phyloP scores from a whole-genome alignment of 371 early-diverging fungal species.

The Apophysomyces variabilis region DNA sequence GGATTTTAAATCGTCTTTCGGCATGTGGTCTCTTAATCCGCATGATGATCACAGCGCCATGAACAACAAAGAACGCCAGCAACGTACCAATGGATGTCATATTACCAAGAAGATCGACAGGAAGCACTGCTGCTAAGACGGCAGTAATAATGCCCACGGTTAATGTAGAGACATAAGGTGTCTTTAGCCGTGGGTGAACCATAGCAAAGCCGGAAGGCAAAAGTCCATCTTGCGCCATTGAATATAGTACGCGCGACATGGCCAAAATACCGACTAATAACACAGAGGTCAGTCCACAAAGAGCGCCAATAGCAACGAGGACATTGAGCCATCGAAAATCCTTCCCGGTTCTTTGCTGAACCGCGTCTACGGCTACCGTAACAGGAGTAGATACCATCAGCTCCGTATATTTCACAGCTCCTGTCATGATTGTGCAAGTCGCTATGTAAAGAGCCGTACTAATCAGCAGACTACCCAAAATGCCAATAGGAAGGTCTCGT shows the following conservation, averaged over 20 bases:
- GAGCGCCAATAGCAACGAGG: slow-evolving; percentile 76
- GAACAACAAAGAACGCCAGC: slow-evolving; percentile 85
- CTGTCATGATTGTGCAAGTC: slow-evolving; percentile 74
- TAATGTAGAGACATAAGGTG: slow-evolving; percentile 76
- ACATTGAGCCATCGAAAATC: slow-evolving; percentile 68
- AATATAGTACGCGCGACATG: slow-evolving; percentile 87
- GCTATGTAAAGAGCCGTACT: slow-evolving; percentile 82
- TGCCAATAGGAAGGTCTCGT: slow-evolving; percentile 87
- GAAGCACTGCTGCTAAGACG: slow-evolving; percentile 73
- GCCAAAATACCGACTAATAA: slow-evolving; percentile 76
- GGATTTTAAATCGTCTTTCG: slow-evolving; percentile 79
- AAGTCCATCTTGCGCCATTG: slow-evolving; percentile 89
- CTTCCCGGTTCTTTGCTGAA: slow-evolving; percentile 47
- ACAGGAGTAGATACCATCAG: slow-evolving; percentile 65
- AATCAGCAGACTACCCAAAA: slow-evolving; percentile 75
- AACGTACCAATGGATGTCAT: slow-evolving; percentile 88
- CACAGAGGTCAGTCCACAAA: slow-evolving; percentile 81
- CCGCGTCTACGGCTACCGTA: slow-evolving; percentile 61
- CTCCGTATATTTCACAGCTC: slow-evolving; percentile 66
- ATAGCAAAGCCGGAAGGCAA: slow-evolving; percentile 73
- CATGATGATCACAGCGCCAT: slow-evolving; percentile 76
- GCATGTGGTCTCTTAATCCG: slow-evolving; percentile 76
- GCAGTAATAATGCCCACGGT: slow-evolving; percentile 73
- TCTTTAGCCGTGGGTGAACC: slow-evolving; percentile 68
- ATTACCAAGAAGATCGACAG: slow-evolving; percentile 83